Evolutionary conservation across 2,329 filamentous ascomycete genomes (phyloP), one percentile per base, ranked within the genome.

Genomic region (Rhynchosporium agropyri): DNA sequence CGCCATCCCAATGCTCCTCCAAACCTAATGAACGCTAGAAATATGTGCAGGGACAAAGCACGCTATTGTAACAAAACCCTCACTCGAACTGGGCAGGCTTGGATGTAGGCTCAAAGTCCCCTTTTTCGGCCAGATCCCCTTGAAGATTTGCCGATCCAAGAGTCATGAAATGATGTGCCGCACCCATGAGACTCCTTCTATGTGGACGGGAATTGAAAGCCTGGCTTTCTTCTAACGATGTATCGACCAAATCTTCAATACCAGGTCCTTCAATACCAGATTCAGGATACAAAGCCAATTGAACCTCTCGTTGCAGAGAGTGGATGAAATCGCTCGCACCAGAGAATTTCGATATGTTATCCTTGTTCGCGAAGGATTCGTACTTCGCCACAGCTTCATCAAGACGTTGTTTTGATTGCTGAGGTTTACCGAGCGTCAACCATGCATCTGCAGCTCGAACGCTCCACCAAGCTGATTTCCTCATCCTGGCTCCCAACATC

Each of bases 381-480:
- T 87, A 88, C 70, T 81, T 82, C 55, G 75, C 78, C 33, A 79
- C 77, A 3, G 91, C 91, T 67, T 89, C 86, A 55, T 90, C 86
- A 1, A 98, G 82, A 67, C 90, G 91, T 63, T 85, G 83, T 68
- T 91, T 90, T 0, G 92, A 90, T 72, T 96, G 90, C 13, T 89
- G 84, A 59, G 87, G 86, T 72, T 94, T 93, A 40, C 84, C 86
- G 66, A 93, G 84, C 57, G 84, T 83, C 60, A 94, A 80, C 95
- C 95, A 99, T 1, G 87, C 84, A 70, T 97, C 90, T 0, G 92
- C 88, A 1, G 91, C 89, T 45, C 97, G 82, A 28, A 95, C 83
- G 68, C 88, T 89, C 93, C 93, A 99, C 67, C 96, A 84, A 0
- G 91, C 95, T 2, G 93, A 90, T 79, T 97, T 99, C 55, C 95